These are phyloP conservation scores for Termitomyces sp. DNA, from an alignment of 768 basidiomycete species.

Conservation along the genomic window DNA sequence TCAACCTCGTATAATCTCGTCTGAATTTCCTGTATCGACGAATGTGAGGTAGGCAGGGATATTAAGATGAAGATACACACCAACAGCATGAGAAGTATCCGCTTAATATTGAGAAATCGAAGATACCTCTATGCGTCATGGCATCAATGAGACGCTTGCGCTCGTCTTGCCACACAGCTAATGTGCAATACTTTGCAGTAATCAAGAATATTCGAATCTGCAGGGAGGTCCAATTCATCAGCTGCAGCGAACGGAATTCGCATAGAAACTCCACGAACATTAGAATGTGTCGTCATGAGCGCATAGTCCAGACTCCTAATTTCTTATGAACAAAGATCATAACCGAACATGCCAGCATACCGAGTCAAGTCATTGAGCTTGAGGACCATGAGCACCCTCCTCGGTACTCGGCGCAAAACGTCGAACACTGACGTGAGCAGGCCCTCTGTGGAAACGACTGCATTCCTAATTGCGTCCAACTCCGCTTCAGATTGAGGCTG, in stretches of 20 bases:
- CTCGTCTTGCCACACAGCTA: slow-evolving; percentile 77
- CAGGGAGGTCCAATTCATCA: slow-evolving; percentile 6
- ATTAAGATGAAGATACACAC: slow-evolving; percentile 36
- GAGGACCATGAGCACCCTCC: slow-evolving; percentile 78
- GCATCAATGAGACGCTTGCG: slow-evolving; percentile 37
- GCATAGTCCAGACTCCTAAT: slow-evolving; percentile 76
- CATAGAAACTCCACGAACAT: slow-evolving; percentile 33
- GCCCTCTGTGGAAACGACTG: slow-evolving; percentile 81
- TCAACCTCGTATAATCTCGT: slow-evolving; percentile 45
- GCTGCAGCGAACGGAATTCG: not conserved
- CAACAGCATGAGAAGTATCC: slow-evolving; percentile 66
- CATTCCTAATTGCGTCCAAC: slow-evolving; percentile 75
- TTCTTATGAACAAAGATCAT: slow-evolving; percentile 2
- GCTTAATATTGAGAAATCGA: slow-evolving; percentile 40
- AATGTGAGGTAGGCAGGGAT: not conserved
- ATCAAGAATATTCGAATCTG: slow-evolving; percentile 87
- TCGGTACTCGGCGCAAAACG: slow-evolving; percentile 80
- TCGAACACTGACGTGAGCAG: slow-evolving; percentile 83
- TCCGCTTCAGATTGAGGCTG: slow-evolving; percentile 71
- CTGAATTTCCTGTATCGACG: slow-evolving; percentile 51
- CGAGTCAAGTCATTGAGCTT: slow-evolving; percentile 85
- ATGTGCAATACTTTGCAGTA: slow-evolving; percentile 83
- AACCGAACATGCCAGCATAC: slow-evolving; percentile 25
- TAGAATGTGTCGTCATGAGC: slow-evolving; percentile 83
- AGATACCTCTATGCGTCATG: slow-evolving; percentile 48